Conservation (phyloP, 208 protist genomes). For the Trypanosoma grayi region DNA sequence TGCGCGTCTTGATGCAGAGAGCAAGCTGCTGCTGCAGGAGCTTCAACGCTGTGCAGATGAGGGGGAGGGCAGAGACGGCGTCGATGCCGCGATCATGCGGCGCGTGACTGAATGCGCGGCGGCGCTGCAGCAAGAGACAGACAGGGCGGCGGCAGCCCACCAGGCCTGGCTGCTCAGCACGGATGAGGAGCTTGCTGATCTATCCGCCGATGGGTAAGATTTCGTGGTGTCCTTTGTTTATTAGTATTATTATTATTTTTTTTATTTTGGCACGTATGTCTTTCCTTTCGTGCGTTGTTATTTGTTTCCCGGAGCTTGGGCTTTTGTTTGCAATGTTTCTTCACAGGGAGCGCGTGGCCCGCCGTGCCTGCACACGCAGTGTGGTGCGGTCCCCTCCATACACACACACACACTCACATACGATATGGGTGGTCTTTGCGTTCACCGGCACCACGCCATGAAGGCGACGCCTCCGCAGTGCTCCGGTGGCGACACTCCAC, state of each 20-base stretch:
- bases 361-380: no score
- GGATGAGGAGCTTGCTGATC: conserved; percentile 15
- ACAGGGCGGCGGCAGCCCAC: conserved; percentile 2
- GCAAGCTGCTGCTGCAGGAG: no score
- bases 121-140: not conserved
- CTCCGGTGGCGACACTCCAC: no score
- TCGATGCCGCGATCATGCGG: conserved; percentile 6
- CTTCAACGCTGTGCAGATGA: no score
- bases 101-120: conserved; percentile 1
- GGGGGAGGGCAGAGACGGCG: no score
- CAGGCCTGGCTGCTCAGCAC: not conserved
- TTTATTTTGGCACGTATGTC: not conserved
- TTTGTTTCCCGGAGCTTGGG: conserved; percentile 2
- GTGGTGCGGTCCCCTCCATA: no score
- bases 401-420: no score
- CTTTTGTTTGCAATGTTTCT: no score
- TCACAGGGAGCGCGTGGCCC: no score
- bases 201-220: not conserved
- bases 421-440: no score
- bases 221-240: conserved; percentile 1
- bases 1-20: not conserved
- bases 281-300: not conserved
- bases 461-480: no score
- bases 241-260: conserved; percentile 2
- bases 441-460: no score